phyloP scores from a whole-genome alignment of 495 filamentous ascomycete genomes.

The Xylaria palmicola region DNA sequence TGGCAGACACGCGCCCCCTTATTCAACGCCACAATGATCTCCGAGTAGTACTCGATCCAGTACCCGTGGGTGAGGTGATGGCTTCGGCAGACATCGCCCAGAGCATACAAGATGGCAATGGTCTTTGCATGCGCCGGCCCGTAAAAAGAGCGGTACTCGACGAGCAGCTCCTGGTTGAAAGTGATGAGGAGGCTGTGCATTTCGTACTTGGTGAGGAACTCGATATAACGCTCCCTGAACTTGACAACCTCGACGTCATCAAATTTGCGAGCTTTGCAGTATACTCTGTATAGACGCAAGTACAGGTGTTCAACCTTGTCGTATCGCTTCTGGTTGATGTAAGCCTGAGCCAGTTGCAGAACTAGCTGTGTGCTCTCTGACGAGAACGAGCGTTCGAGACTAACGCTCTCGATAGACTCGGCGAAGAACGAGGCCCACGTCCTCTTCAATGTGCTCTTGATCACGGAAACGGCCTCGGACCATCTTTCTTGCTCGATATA shows the following conservation, averaged over 20 bases:
- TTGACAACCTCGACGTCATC: slow-evolving; percentile 1
- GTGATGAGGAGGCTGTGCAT: slow-evolving; percentile 5
- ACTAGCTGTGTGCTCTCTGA: slow-evolving; percentile 1
- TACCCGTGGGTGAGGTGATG: slow-evolving; percentile 10
- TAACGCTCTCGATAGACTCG: slow-evolving; percentile 7
- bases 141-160: slow-evolving; percentile 8
- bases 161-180: slow-evolving; percentile 8
- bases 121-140: slow-evolving; percentile 1
- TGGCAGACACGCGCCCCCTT: slow-evolving; percentile 9
- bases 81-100: slow-evolving; percentile 7
- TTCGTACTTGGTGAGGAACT: slow-evolving; percentile 8
- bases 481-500: slow-evolving; percentile 10
- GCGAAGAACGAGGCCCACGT: slow-evolving; percentile 11
- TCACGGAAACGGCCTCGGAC: slow-evolving; percentile 10
- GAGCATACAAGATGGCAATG: slow-evolving; percentile 2
- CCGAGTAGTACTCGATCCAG: slow-evolving; percentile 11
- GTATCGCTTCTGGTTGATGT: slow-evolving; percentile 12
- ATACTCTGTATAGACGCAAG: slow-evolving; percentile 1
- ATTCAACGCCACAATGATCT: slow-evolving; percentile 3
- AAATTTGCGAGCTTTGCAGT: slow-evolving; percentile 4
- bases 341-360: not conserved
- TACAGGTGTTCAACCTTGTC: slow-evolving; percentile 5
- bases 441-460: slow-evolving; percentile 1
- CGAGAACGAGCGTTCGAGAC: not conserved
- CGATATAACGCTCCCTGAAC: slow-evolving; percentile 2